Evolutionary conservation across 805 yeast species (phyloP).

Genomic region (Cyberlindnera nakhonratchasimensis): DNA sequence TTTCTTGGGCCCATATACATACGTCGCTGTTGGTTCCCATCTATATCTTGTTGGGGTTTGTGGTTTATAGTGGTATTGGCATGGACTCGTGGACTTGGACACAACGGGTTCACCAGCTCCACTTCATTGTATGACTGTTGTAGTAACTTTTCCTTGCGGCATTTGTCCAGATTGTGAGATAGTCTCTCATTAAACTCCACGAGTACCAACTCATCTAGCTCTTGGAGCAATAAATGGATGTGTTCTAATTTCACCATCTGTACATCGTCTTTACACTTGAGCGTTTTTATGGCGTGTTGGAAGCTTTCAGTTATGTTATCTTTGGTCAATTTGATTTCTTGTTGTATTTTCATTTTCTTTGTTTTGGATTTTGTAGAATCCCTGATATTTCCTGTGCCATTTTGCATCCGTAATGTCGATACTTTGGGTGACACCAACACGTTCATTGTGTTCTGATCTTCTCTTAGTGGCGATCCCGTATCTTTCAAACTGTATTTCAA

Average conservation of each 20-base stretch:
- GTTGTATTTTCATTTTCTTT: neutral
- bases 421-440: neutral
- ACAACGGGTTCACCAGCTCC: neutral
- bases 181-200: slow-evolving; percentile 5
- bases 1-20: slow-evolving; percentile 20
- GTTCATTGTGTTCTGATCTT: slow-evolving; percentile 13
- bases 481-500: slow-evolving; percentile 13
- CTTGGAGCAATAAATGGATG: slow-evolving; percentile 14
- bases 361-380: neutral
- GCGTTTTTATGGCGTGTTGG: slow-evolving; percentile 2
- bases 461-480: slow-evolving; percentile 6
- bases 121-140: neutral
- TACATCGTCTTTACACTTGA: slow-evolving; percentile 11
- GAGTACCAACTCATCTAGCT: slow-evolving; percentile 17
- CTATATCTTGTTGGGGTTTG: neutral
- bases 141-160: neutral
- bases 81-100: neutral
- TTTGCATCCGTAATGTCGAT: neutral
- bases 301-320: slow-evolving; percentile 9
- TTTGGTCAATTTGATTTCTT: slow-evolving; percentile 2
- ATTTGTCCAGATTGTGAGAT: slow-evolving; percentile 6
- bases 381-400: too few species aligned
- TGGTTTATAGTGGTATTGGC: slow-evolving; percentile 1
- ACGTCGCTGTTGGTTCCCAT: neutral
- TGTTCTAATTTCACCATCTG: slow-evolving; percentile 19